A percentile compares a stretch with the other conserved stretches of the same genome.
These are phyloP conservation scores for Xylaria sp. DNA, from an alignment of 2,329 filamentous ascomycete genomes.

Conservation along the genomic window DNA sequence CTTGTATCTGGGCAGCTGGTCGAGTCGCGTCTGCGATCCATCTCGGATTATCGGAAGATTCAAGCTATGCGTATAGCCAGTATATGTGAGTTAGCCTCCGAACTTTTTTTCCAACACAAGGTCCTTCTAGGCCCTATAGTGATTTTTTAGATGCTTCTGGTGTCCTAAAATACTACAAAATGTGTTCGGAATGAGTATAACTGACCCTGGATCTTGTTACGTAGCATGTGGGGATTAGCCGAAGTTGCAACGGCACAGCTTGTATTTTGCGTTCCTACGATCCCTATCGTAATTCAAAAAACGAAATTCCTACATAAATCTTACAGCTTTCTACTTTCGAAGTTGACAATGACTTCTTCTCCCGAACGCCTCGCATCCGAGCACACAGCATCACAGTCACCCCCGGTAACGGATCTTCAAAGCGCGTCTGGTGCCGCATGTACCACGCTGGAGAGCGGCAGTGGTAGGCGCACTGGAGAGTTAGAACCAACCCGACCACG, in stretches of 20 bases:
- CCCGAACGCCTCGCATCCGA: not conserved
- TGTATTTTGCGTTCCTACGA: conserved; percentile 28
- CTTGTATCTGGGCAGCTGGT: conserved; percentile 24
- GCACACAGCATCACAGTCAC: not conserved
- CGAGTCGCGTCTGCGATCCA: conserved; percentile 15
- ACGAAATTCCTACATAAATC: not conserved
- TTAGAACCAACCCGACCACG: not conserved
- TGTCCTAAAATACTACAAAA: too few species aligned
- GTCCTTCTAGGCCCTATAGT: not conserved
- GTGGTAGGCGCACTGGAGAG: not conserved
- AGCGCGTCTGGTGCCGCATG: not conserved
- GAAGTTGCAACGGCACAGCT: conserved; percentile 26
- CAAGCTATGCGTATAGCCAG: conserved; percentile 24
- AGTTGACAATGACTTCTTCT: not conserved
- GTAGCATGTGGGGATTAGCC: conserved; percentile 26
- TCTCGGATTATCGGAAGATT: conserved; percentile 11
- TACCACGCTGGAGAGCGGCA: not conserved
- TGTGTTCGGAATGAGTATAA: not conserved
- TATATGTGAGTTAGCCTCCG: conserved; percentile 10
- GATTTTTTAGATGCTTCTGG: not conserved
- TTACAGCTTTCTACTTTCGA: not conserved
- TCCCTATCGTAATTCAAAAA: conserved; percentile 9
- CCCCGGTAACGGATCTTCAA: not conserved
- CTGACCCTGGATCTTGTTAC: not conserved
- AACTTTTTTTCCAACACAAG: not conserved